Base-by-base conservation (phyloP, 495 filamentous ascomycete genomes). In the Penicillium fimorum region DNA sequence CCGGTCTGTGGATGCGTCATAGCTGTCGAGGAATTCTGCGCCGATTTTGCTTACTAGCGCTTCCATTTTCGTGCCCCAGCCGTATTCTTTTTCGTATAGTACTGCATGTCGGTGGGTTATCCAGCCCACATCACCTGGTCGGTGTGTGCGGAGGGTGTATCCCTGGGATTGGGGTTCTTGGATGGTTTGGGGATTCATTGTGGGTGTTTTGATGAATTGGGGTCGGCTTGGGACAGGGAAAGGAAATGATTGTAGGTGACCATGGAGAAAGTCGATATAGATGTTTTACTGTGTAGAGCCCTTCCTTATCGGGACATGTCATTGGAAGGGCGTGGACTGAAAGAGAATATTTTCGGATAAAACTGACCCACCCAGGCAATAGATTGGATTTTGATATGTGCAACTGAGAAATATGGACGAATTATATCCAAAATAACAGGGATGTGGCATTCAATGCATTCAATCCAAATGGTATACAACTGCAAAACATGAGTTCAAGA, bases 401-500 rank as follows among this genome's bases (percentile, higher is more conserved):
- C 8, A 49, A 15, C 11, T 17, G 25, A 50, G 4, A 18, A 33
- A 17, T 24, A n/a, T 38, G 12, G 13, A 37, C 13, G 9, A 10
- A 41, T 27, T 9, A 25, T 4, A 12, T 18, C 9, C 45, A 41
- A 40, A 29, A 38, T 24, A 50, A 50, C 13, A 37, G 22, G 24
- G 9, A 50, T 29, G 9, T 20, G 17, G 40, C 18, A 42, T 42
- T 22, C 18, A 46, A 13, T 27, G 12, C 43, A 46, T 40, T 38
- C 33, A 38, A 9, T 15, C 47, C 30, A 50, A 41, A 15, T 51
- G 48, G 35, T 51, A 51, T 51, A 41, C 22, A 51, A 25, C 47
- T 50, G 48, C 48, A 27, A 41, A 51, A 51, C 44, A 51, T 27
- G 7, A 18, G 22, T 4, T n/a, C 48, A 41, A 24, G 6, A 50